Conservation (phyloP, 2,329 filamentous ascomycete genomes). For the Alternaria tenuissima region DNA sequence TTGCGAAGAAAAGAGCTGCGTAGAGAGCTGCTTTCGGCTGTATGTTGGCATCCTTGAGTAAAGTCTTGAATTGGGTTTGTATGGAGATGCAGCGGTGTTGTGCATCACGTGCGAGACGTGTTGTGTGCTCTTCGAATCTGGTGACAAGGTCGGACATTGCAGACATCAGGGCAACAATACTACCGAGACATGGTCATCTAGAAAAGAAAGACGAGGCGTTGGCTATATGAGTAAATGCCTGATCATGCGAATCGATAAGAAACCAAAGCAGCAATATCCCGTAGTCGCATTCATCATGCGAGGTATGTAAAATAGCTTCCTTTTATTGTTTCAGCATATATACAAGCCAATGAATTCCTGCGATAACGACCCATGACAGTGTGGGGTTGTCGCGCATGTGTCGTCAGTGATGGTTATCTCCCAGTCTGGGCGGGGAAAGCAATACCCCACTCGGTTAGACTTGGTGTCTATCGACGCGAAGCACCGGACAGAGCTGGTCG, state of each 20-base stretch:
- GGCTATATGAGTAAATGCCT: background rate
- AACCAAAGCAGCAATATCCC: background rate
- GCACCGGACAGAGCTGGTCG: constrained; percentile 16
- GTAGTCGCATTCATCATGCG: constrained; percentile 6
- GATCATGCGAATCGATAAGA: background rate
- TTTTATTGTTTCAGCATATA: background rate
- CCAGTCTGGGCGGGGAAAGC: constrained; percentile 21
- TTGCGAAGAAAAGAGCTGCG: constrained; percentile 40
- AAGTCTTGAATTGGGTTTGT: constrained; percentile 6
- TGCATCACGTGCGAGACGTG: constrained; percentile 27
- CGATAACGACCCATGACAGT: constrained; percentile 24
- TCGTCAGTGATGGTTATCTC: constrained; percentile 23
- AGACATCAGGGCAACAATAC: background rate
- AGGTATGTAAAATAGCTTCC: constrained; percentile 16
- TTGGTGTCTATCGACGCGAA: constrained; percentile 1
- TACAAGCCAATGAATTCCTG: constrained; percentile 7
- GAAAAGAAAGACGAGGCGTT: background rate
- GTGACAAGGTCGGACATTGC: constrained; percentile 19
- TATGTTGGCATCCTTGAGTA: constrained; percentile 11
- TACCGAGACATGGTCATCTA: background rate
- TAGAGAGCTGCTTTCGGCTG: constrained; percentile 39
- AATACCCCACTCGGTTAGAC: constrained; percentile 35
- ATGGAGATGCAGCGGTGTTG: background rate
- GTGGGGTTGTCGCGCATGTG: constrained; percentile 25
- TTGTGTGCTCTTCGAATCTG: constrained; percentile 24